A percentile compares a stretch with the other conserved stretches of the same genome.
Conservation (phyloP, 108 stramenopile species). For the Discostella pseudostelligera region DNA sequence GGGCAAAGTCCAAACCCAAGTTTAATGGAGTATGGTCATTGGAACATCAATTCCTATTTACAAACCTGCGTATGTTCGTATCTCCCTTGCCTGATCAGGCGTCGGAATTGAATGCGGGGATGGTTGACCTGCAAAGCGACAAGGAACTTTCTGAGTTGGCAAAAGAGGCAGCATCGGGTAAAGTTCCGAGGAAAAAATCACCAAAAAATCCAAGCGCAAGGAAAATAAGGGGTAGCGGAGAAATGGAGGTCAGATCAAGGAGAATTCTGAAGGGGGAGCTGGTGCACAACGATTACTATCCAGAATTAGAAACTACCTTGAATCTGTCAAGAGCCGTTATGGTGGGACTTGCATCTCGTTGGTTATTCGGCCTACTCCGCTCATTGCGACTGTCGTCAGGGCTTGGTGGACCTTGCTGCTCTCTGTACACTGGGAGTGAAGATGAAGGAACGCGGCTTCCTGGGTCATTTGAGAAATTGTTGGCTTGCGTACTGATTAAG, state of each 20-base stretch:
- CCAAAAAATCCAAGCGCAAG: neutral
- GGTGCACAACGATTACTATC: constrained; percentile 15
- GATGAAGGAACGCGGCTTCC: constrained; percentile 13
- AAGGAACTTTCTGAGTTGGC: constrained; percentile 22
- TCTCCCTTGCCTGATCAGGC: constrained; percentile 26
- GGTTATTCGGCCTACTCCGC: constrained; percentile 34
- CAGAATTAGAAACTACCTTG: constrained; percentile 22
- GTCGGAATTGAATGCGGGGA: constrained; percentile 24
- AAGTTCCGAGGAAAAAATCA: neutral
- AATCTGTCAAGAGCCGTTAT: constrained; percentile 20
- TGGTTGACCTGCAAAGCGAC: constrained; percentile 40
- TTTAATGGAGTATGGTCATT: constrained; percentile 9
- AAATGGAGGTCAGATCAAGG: constrained; percentile 26
- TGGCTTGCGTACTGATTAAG: constrained; percentile 43
- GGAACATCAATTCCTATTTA: constrained; percentile 32
- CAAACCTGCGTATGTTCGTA: constrained; percentile 27
- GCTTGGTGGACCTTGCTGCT: constrained; percentile 31
- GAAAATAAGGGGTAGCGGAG: neutral
- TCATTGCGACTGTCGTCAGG: constrained; percentile 26
- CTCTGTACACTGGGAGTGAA: constrained; percentile 24
- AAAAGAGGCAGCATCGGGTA: neutral
- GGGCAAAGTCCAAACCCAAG: constrained; percentile 18
- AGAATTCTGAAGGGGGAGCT: constrained; percentile 26
- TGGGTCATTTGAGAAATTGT: constrained; percentile 35
- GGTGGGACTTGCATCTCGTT: constrained; percentile 27